phyloP scores from a whole-genome alignment of 2,329 filamentous ascomycete genomes.

The Phoma sp. region DNA sequence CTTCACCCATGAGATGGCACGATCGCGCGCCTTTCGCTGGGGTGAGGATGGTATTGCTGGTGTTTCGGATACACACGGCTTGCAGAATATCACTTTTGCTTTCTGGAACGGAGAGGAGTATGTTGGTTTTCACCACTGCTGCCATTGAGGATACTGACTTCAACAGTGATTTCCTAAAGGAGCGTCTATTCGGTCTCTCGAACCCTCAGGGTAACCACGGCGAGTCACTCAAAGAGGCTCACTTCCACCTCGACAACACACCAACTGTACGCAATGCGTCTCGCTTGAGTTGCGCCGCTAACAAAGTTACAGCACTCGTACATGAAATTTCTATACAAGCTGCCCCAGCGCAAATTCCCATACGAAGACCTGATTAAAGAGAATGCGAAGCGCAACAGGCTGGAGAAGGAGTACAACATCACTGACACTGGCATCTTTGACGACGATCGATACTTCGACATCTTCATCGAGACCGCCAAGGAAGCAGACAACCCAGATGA shows the following conservation, averaged over 20 bases:
- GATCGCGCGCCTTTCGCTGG: constrained; percentile 90
- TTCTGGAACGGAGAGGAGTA: constrained; percentile 99
- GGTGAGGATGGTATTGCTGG: constrained; percentile 97
- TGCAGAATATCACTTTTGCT: constrained; percentile 91
- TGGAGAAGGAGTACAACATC: constrained; percentile 89
- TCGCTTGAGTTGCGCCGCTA: constrained; percentile 44
- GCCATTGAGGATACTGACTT: constrained; percentile 49
- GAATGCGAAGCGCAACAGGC: constrained; percentile 76
- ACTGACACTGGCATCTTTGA: constrained; percentile 88
- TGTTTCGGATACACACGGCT: constrained; percentile 89
- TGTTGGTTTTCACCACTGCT: constrained; percentile 34
- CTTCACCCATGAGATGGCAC: constrained; percentile 91
- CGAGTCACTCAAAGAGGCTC: constrained; percentile 94
- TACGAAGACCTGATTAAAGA: constrained; percentile 87
- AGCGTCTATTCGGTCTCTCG: constrained; percentile 90
- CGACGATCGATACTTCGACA: constrained; percentile 93
- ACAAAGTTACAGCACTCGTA: constrained; percentile 77
- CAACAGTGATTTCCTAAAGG: constrained; percentile 84
- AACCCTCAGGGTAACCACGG: constrained; percentile 98
- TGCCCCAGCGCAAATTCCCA: constrained; percentile 88
- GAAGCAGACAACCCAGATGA: constrained; percentile 91
- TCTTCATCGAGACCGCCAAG: constrained; percentile 95
- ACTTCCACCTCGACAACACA: constrained; percentile 96
- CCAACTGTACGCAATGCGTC: constrained; percentile 63
- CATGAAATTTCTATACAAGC: constrained; percentile 99